Conservation (phyloP, 164 flowering plant genomes). For the Magnolia officinalis region DNA sequence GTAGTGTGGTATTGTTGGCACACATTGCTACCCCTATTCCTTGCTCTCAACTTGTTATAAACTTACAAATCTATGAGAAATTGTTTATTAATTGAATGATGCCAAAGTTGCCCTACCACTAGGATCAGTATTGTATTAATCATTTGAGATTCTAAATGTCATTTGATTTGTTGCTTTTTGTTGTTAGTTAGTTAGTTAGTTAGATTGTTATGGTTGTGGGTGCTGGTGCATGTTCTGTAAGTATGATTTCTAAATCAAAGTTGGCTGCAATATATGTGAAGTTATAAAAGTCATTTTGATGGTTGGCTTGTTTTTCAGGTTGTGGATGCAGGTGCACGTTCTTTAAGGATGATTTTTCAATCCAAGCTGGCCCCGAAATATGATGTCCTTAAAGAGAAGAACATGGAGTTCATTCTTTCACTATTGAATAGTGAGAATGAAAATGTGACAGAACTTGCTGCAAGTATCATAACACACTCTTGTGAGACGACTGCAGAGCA, state of each 20-base stretch:
- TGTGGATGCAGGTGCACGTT: conserved; percentile 91
- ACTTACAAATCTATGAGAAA: neutral
- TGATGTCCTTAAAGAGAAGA: conserved; percentile 50
- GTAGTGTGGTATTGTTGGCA: neutral
- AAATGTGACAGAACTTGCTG: conserved; percentile 83
- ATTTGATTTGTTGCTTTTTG: neutral
- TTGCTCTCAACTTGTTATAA: neutral
- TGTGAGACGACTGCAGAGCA: conserved; percentile 73
- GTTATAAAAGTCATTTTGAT: too few species aligned
- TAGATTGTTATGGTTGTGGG: conserved; percentile 20
- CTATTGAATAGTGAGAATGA: conserved; percentile 73
- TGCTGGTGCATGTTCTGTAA: conserved; percentile 89
- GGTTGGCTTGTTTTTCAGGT: conserved; percentile 43
- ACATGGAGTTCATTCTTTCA: conserved; percentile 61
- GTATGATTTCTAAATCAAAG: conserved; percentile 86
- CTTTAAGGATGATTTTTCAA: conserved; percentile 83
- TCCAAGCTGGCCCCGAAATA: conserved; percentile 88
- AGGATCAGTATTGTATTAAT: too few species aligned
- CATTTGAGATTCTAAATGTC: too few species aligned
- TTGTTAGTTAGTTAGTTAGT: neutral
- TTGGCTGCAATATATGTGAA: conserved; percentile 66
- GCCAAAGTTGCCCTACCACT: too few species aligned
- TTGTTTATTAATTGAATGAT: too few species aligned
- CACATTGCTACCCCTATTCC: neutral
- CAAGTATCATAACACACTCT: conserved; percentile 81